Conservation (phyloP, 1,284 basidiomycete species). For the Cryptococcus sp. region DNA sequence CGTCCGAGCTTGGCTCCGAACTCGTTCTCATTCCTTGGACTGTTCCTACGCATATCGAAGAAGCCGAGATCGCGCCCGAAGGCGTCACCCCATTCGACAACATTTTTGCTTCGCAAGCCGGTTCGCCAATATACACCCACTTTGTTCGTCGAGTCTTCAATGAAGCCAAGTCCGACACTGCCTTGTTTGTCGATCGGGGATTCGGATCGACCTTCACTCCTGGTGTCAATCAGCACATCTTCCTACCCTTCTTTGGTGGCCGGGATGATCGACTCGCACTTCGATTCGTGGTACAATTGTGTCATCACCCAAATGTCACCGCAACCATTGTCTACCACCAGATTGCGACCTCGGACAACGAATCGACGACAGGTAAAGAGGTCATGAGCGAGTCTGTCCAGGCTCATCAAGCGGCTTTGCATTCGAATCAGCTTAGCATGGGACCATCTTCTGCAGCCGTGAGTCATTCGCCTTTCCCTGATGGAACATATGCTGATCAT, state of each 20-base stretch:
- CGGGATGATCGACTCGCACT: slow-evolving; percentile 84
- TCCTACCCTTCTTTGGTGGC: slow-evolving; percentile 87
- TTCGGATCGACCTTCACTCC: slow-evolving; percentile 42
- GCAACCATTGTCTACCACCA: slow-evolving; percentile 66
- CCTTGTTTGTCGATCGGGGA: slow-evolving; percentile 72
- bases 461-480: slow-evolving; percentile 2
- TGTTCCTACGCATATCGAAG: slow-evolving; percentile 18
- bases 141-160: slow-evolving; percentile 76
- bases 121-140: slow-evolving; percentile 60
- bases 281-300: slow-evolving; percentile 72
- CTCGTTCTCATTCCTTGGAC: slow-evolving; percentile 81
- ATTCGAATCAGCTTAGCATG: slow-evolving; percentile 35
- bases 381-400: slow-evolving; percentile 24
- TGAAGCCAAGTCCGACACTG: slow-evolving; percentile 61
- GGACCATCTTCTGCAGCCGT: slow-evolving; percentile 4
- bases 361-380: slow-evolving; percentile 15
- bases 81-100: slow-evolving; percentile 35
- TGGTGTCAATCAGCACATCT: slow-evolving; percentile 58
- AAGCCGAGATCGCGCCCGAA: slow-evolving; percentile 43
- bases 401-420: slow-evolving; percentile 41
- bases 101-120: slow-evolving; percentile 40
- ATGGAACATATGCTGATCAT: not conserved
- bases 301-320: slow-evolving; percentile 57
- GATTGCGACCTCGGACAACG: slow-evolving; percentile 35
- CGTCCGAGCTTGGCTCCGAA: slow-evolving; percentile 58